A percentile compares a stretch with the other conserved stretches of the same genome.
Evolutionary conservation across 768 basidiomycete genomes (phyloP).

Genomic region (Podaxis sp.): DNA sequence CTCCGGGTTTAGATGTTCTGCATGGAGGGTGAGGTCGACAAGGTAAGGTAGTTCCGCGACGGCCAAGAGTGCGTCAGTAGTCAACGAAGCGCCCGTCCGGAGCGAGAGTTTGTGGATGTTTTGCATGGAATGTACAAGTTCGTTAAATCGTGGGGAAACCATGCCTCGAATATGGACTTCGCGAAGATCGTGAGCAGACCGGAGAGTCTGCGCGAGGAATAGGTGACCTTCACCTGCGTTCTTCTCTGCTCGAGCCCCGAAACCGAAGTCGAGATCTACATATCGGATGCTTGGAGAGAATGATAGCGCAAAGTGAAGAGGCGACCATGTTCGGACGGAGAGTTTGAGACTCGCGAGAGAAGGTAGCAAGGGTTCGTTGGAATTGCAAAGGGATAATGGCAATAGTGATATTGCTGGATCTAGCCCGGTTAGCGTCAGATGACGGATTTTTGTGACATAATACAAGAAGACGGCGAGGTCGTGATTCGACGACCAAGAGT

Average conservation of each 20-base stretch:
- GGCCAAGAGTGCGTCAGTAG: constrained; percentile 16
- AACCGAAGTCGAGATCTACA: constrained; percentile 40
- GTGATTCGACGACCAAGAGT: not conserved
- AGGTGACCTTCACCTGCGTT: not conserved
- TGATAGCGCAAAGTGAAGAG: constrained; percentile 28
- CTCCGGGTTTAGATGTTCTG: constrained; percentile 31
- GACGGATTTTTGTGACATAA: not conserved
- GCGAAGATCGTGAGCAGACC: not conserved
- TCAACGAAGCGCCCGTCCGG: not conserved
- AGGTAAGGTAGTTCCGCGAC: constrained; percentile 37
- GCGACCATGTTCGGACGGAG: constrained; percentile 17
- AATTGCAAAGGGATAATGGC: not conserved
- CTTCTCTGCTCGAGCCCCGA: constrained; percentile 31
- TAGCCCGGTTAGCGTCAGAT: not conserved
- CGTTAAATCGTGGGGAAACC: not conserved
- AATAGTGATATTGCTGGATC: not conserved
- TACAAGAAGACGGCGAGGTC: not conserved
- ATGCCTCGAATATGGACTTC: not conserved
- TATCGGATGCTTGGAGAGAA: constrained; percentile 31
- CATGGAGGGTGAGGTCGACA: constrained; percentile 42
- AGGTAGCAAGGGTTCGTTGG: not conserved
- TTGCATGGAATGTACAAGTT: not conserved
- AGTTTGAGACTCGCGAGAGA: not conserved
- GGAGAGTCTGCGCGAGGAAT: not conserved
- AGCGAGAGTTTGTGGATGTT: not conserved